Conservation (phyloP, 805 yeast species). For the Metschnikowia corniflorae region DNA sequence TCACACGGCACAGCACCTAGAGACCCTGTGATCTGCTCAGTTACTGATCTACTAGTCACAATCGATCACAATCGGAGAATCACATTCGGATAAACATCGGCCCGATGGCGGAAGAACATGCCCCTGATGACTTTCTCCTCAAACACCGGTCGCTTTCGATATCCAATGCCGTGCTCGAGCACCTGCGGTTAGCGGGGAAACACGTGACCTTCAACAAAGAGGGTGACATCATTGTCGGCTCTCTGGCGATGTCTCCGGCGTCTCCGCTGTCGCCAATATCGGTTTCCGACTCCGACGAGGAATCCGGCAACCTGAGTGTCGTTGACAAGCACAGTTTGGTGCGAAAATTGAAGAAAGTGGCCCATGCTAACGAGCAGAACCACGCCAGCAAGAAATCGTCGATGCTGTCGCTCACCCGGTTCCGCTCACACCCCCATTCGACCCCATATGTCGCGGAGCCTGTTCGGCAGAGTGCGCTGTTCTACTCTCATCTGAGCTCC, state of each 20-base stretch:
- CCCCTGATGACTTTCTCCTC: too few species aligned
- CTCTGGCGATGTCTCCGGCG: conserved; percentile 11
- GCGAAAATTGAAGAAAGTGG: conserved; percentile 13
- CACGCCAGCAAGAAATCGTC: conserved; percentile 3
- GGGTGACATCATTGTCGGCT: conserved; percentile 16
- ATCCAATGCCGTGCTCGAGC: conserved; percentile 24
- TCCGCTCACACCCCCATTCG: conserved; percentile 17
- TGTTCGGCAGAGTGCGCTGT: conserved; percentile 13
- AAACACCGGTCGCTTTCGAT: conserved; percentile 22
- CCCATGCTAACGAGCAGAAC: conserved; percentile 9
- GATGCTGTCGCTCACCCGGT: conserved; percentile 13
- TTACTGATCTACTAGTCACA: too few species aligned
- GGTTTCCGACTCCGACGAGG: conserved; percentile 14
- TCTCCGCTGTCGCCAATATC: conserved; percentile 9
- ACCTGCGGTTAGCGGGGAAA: conserved; percentile 20
- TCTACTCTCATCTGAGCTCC: conserved; percentile 12
- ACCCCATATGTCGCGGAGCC: conserved; percentile 14
- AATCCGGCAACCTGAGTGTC: conserved; percentile 8
- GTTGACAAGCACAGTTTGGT: conserved; percentile 6
- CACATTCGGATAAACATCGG: too few species aligned
- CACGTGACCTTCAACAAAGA: conserved; percentile 21
- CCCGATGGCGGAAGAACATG: too few species aligned
- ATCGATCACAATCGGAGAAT: too few species aligned
- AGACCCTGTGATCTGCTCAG: too few species aligned
- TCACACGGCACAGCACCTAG: too few species aligned